Conservation (phyloP, 2,329 filamentous ascomycete species). For the Neonectria faginata region DNA sequence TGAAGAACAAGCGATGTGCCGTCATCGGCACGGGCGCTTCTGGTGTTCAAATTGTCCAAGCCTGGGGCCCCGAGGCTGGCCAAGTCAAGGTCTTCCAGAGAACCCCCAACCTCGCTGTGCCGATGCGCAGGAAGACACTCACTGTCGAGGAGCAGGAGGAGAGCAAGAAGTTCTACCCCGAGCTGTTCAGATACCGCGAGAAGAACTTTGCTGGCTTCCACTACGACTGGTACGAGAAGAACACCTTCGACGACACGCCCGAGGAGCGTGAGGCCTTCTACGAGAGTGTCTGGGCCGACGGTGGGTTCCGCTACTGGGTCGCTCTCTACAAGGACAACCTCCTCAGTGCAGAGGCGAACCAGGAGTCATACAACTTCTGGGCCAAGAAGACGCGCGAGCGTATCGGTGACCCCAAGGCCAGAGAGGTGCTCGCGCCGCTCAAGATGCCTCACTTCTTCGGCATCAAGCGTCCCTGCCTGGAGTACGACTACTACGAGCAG, state of each 20-base stretch:
- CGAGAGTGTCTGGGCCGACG: slow-evolving; percentile 61
- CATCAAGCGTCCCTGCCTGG: slow-evolving; percentile 61
- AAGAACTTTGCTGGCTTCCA: slow-evolving; percentile 69
- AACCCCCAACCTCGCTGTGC: slow-evolving; percentile 73
- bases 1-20: slow-evolving; percentile 68
- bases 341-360: slow-evolving; percentile 59
- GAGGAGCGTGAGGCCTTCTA: slow-evolving; percentile 63
- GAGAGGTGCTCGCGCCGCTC: slow-evolving; percentile 64
- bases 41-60: slow-evolving; percentile 73
- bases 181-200: slow-evolving; percentile 65
- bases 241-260: slow-evolving; percentile 65
- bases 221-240: slow-evolving; percentile 66
- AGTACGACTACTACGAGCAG: slow-evolving; percentile 60
- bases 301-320: slow-evolving; percentile 69
- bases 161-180: slow-evolving; percentile 57
- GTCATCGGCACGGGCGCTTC: slow-evolving; percentile 75
- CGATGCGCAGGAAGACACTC: slow-evolving; percentile 66
- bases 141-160: slow-evolving; percentile 53
- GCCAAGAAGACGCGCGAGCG: slow-evolving; percentile 61
- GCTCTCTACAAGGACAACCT: slow-evolving; percentile 65
- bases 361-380: slow-evolving; percentile 68
- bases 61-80: slow-evolving; percentile 64
- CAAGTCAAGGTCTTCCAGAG: slow-evolving; percentile 72
- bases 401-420: slow-evolving; percentile 60
- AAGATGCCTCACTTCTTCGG: slow-evolving; percentile 67